Percentiles rank a stretch among this genome's conserved stretches.
These are phyloP conservation scores for Tuber microsphaerosporum DNA, from an alignment of 495 filamentous ascomycete genomes.

Conservation along the genomic window DNA sequence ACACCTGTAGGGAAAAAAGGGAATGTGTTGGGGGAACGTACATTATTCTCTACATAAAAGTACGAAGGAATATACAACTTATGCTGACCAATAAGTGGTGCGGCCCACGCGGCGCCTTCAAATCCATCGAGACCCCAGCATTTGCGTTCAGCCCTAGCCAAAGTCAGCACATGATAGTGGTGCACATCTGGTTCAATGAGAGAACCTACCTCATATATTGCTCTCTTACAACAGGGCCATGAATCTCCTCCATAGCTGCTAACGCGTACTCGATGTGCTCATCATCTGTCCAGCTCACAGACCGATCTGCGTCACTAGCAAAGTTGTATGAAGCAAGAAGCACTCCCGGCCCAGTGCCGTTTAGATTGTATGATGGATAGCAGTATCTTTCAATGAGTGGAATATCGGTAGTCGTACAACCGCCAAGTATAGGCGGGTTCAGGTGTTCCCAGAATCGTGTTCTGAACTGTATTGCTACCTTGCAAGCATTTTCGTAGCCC, in stretches of 20 bases:
- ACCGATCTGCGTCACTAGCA: constrained; percentile 46
- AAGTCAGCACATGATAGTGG: neutral
- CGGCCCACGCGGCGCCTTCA: constrained; percentile 52
- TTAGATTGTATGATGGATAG: constrained; percentile 60
- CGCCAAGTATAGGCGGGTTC: constrained; percentile 55
- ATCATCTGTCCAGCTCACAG: constrained; percentile 46
- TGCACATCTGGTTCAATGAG: neutral
- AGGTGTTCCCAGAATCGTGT: constrained; percentile 65
- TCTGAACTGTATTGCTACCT: constrained; percentile 55
- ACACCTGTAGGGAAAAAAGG: neutral
- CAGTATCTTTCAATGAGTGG: constrained; percentile 53
- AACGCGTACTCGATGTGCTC: constrained; percentile 54
- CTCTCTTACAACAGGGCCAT: constrained; percentile 52
- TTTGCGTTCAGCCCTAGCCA: constrained; percentile 33
- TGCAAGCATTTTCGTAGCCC: constrained; percentile 56
- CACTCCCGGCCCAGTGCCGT: constrained; percentile 55
- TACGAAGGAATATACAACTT: constrained; percentile 61
- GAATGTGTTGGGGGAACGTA: constrained; percentile 21
- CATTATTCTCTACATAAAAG: constrained; percentile 59
- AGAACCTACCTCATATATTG: constrained; percentile 52
- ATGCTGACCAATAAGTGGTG: constrained; percentile 55
- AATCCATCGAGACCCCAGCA: constrained; percentile 57
- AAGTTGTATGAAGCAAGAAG: constrained; percentile 55
- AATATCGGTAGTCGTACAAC: constrained; percentile 55
- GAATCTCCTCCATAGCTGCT: constrained; percentile 55